Percentiles rank a stretch among this genome's conserved stretches.
Conservation (phyloP, 805 yeast genomes). For the Candida peoriensis region DNA sequence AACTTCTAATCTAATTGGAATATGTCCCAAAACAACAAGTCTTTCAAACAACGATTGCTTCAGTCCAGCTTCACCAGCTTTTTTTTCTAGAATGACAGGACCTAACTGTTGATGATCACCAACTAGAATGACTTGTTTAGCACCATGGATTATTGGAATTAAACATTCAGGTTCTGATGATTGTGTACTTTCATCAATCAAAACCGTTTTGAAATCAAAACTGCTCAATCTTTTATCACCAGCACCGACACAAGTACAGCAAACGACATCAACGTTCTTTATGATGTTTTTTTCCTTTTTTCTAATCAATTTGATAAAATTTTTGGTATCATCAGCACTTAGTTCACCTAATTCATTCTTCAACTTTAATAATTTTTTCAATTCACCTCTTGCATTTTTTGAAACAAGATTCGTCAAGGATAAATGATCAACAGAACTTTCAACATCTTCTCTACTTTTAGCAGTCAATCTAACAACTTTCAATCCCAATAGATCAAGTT, state of each 20-base stretch:
- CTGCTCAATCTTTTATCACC: slow-evolving; percentile 61
- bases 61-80: slow-evolving; percentile 84
- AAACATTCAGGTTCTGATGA: slow-evolving; percentile 90
- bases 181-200: slow-evolving; percentile 92
- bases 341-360: slow-evolving; percentile 69
- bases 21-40: slow-evolving; percentile 72
- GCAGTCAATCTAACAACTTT: slow-evolving; percentile 77
- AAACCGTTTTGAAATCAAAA: slow-evolving; percentile 65
- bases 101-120: slow-evolving; percentile 97
- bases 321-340: slow-evolving; percentile 45
- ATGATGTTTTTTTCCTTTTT: slow-evolving; percentile 47
- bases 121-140: slow-evolving; percentile 81
- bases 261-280: slow-evolving; percentile 65
- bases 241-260: slow-evolving; percentile 92
- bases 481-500: slow-evolving; percentile 64
- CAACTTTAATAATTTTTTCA: slow-evolving; percentile 52
- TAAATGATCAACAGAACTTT: slow-evolving; percentile 51
- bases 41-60: slow-evolving; percentile 86
- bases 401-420: slow-evolving; percentile 53
- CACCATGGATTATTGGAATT: slow-evolving; percentile 85
- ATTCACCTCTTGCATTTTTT: slow-evolving; percentile 44
- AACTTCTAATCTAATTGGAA: slow-evolving; percentile 81
- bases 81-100: slow-evolving; percentile 77
- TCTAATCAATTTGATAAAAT: slow-evolving; percentile 36
- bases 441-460: slow-evolving; percentile 75